Evolutionary conservation across 345 rosid species (phyloP), one percentile per base, ranked within the genome.

Genomic region (Salix viminalis): DNA sequence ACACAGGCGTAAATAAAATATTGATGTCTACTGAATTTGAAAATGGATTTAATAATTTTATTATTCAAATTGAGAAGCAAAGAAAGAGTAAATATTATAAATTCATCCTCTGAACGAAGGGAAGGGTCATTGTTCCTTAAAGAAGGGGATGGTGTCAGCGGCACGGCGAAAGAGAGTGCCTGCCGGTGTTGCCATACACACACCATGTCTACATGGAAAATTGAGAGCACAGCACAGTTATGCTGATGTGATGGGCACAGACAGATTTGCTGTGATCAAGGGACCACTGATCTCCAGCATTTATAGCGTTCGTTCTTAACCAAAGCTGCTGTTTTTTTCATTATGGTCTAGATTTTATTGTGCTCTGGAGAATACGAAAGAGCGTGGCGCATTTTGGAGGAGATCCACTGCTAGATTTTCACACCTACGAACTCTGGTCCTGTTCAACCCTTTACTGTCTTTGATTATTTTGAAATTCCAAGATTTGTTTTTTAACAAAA

Each of bases 231-330:
- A 39, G 21, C 13, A 64, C 42, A 73, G 73, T 73, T 68, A 19
- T 30, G 74, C 6, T 62, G 78, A 76, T 42, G 85, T 76, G 80
- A 83, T 34, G 30, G 75, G 65, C 11, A 36, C 36, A 64, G 37
- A 34, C 37, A 34, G 37, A 34, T 71, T 67, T 62, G 42, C 50
- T 50, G 36, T 19, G 69, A 60, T 75, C 41, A 46, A 4, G 77
- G 84, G 82, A 82, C 86, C 82, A 74, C 82, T 32, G 34, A 6
- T 28, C 58, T 32, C 21, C 2, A 16, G 77, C 66, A 70, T 70
- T 79, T 75, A 66, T 79, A 64, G 36, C 52, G 65, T 67, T 79
- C 82, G 81, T 77, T 70, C 61, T 73, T 70, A 73, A 52, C 77
- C 79, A 75, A 72, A 69, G 23, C 68, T 73, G 76, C 58, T 83